A percentile compares a stretch with the other conserved stretches of the same genome.
These are phyloP conservation scores for Hypsizygus marmoreus DNA, from an alignment of 768 basidiomycete genomes.

Conservation along the genomic window DNA sequence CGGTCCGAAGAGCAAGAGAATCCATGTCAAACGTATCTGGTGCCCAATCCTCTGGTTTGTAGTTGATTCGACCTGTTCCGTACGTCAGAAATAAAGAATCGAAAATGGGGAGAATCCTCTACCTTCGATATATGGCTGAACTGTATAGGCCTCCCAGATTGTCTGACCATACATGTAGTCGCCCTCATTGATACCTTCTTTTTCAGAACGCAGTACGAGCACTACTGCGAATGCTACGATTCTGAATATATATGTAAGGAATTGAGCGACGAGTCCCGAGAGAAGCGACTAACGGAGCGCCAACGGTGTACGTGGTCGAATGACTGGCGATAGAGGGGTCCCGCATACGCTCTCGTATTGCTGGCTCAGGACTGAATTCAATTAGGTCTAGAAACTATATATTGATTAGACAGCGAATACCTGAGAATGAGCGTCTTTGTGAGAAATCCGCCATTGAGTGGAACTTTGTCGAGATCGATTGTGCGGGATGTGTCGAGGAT, in stretches of 20 bases:
- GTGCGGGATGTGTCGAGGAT: conserved; percentile 13
- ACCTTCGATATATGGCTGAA: conserved; percentile 15
- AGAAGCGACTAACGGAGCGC: conserved; percentile 10
- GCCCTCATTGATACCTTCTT: conserved; percentile 24
- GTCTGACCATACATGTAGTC: conserved; percentile 37
- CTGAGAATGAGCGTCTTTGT: conserved; percentile 20
- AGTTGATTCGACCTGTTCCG: conserved; percentile 13
- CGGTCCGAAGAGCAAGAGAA: conserved; percentile 17
- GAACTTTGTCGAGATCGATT: conserved; percentile 21
- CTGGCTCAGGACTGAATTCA: conserved; percentile 6
- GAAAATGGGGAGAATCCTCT: too few relatives aligned
- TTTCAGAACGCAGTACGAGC: conserved; percentile 37
- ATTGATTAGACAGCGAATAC: neutral
- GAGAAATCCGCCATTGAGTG: conserved; percentile 22
- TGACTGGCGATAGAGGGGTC: conserved; percentile 8
- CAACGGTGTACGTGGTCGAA: conserved; percentile 9
- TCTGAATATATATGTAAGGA: conserved; percentile 13
- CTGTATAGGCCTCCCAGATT: conserved; percentile 19
- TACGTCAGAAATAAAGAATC: conserved; percentile 12
- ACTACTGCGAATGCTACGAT: conserved; percentile 33
- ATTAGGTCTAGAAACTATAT: neutral
- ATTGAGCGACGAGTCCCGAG: neutral
- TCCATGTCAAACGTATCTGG: conserved; percentile 17
- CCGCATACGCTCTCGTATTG: conserved; percentile 13
- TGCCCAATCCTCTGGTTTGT: conserved; percentile 12